These are phyloP conservation scores for Lasiodiplodia theobromae DNA, from an alignment of 2,329 filamentous ascomycete genomes.

Conservation along the genomic window DNA sequence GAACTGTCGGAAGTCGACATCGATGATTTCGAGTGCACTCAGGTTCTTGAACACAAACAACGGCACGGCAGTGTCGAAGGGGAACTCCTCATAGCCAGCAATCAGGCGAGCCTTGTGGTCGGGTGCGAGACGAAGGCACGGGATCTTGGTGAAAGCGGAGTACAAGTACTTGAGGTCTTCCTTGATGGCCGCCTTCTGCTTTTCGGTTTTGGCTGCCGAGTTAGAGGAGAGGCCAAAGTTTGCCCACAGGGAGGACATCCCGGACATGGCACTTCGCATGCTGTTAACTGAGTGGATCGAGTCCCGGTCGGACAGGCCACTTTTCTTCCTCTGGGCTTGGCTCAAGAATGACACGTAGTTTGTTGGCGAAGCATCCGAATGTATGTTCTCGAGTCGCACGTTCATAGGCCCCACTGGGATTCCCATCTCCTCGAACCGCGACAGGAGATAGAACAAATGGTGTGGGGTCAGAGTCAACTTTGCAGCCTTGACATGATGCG, in stretches of 20 bases:
- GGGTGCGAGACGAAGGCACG: constrained; percentile 86
- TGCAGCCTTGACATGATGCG: constrained; percentile 83
- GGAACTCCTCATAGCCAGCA: constrained; percentile 94
- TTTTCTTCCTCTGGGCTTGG: constrained; percentile 80
- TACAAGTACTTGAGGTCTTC: constrained; percentile 95
- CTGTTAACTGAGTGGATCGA: constrained; percentile 97
- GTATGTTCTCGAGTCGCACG: constrained; percentile 90
- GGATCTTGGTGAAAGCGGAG: constrained; percentile 98
- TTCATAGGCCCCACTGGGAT: constrained; percentile 96
- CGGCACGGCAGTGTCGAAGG: constrained; percentile 95
- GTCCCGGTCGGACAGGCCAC: constrained; percentile 80
- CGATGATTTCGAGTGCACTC: constrained; percentile 89
- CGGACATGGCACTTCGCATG: constrained; percentile 95
- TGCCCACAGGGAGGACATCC: constrained; percentile 92
- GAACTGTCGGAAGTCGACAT: constrained; percentile 95
- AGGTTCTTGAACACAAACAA: constrained; percentile 98
- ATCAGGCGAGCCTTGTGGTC: constrained; percentile 92
- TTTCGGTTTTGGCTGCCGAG: constrained; percentile 82
- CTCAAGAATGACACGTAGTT: constrained; percentile 97
- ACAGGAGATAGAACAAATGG: constrained; percentile 95
- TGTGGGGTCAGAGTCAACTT: constrained; percentile 94
- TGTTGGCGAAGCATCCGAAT: constrained; percentile 82
- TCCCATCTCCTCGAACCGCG: constrained; percentile 89
- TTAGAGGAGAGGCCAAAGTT: constrained; percentile 85
- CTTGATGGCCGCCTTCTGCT: constrained; percentile 84